These are phyloP conservation scores for Phylloporus sp. DNA, from an alignment of 768 basidiomycete genomes.

Conservation along the genomic window DNA sequence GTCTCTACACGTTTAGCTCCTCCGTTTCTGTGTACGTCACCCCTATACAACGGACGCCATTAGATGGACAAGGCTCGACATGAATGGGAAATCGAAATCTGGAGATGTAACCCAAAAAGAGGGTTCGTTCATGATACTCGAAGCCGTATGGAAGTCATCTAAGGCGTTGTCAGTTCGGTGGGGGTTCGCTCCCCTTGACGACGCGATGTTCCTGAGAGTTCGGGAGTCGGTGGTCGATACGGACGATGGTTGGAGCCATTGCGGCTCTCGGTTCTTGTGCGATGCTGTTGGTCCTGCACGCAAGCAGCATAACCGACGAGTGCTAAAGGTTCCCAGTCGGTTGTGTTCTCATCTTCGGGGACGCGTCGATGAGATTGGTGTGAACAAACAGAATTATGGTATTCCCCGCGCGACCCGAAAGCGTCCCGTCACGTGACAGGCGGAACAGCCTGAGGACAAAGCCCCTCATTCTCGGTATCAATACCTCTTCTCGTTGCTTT, in stretches of 20 bases:
- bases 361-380: too few relatives aligned
- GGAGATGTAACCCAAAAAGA: constrained; percentile 50
- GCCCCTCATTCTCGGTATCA: too few relatives aligned
- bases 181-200: constrained; percentile 27
- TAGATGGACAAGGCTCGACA: constrained; percentile 50
- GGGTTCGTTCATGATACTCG: constrained; percentile 60
- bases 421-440: too few relatives aligned
- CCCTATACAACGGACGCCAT: constrained; percentile 80
- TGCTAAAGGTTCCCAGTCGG: too few relatives aligned
- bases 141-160: constrained; percentile 34
- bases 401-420: too few relatives aligned
- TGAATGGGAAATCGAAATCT: constrained; percentile 30
- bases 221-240: constrained; percentile 26
- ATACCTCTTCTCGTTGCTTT: too few relatives aligned
- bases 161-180: too few relatives aligned
- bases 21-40: constrained; percentile 80
- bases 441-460: too few relatives aligned
- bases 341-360: too few relatives aligned
- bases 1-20: constrained; percentile 77
- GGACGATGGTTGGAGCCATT: constrained; percentile 27
- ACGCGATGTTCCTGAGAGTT: constrained; percentile 29
- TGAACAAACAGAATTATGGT: too few relatives aligned
- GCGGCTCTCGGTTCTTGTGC: constrained; percentile 36
- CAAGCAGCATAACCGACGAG: constrained; percentile 11
- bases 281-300: constrained; percentile 27